phyloP scores from a whole-genome alignment of 2,329 filamentous ascomycete species.

The Talaromyces sp. region DNA sequence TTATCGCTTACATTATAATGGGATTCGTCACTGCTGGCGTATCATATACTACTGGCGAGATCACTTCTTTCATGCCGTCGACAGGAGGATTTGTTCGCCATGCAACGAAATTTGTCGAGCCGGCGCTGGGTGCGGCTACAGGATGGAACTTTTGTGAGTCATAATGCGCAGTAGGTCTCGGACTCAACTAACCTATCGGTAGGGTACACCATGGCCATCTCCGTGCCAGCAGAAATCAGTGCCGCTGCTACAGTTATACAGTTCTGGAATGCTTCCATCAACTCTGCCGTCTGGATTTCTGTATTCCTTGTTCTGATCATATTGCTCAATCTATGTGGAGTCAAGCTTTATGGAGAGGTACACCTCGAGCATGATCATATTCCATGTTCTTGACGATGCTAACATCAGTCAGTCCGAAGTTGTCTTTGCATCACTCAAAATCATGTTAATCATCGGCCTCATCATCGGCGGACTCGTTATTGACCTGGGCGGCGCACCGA shows the following conservation, averaged over 20 bases:
- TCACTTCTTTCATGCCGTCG: slow-evolving; percentile 45
- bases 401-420: slow-evolving; percentile 42
- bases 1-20: slow-evolving; percentile 54
- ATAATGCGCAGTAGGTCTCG: background rate
- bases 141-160: slow-evolving; percentile 45
- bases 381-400: background rate
- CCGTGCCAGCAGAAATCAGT: slow-evolving; percentile 60
- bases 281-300: slow-evolving; percentile 52
- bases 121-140: slow-evolving; percentile 44
- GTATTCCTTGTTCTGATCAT: slow-evolving; percentile 61
- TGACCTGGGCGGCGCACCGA: slow-evolving; percentile 53
- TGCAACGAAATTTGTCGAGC: slow-evolving; percentile 46
- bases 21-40: slow-evolving; percentile 48
- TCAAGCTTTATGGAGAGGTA: slow-evolving; percentile 52
- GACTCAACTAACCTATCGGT: background rate
- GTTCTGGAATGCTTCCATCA: slow-evolving; percentile 55
- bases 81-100: slow-evolving; percentile 44
- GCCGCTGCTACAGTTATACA: slow-evolving; percentile 64
- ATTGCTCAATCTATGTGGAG: slow-evolving; percentile 49
- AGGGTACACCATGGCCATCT: slow-evolving; percentile 47
- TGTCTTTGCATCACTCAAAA: slow-evolving; percentile 54
- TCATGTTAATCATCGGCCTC: slow-evolving; percentile 53
- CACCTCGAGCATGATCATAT: background rate
- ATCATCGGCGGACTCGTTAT: slow-evolving; percentile 55
- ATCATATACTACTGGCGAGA: slow-evolving; percentile 47